Evolutionary conservation across 208 protist genomes (phyloP).

Genomic region (Wallacemonas sp.): DNA sequence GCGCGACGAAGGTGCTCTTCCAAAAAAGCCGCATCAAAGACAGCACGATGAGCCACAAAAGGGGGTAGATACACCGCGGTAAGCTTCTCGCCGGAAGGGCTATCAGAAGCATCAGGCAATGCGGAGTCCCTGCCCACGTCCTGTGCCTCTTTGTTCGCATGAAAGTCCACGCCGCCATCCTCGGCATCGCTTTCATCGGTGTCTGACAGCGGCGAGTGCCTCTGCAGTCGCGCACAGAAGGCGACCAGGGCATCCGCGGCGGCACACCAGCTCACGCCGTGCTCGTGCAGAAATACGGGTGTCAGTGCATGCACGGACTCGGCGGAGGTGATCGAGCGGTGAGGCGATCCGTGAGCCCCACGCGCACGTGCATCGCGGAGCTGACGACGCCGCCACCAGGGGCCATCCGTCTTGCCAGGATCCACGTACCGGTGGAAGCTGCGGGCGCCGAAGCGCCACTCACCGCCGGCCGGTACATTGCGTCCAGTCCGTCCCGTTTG

Average conservation of each 20-base stretch:
- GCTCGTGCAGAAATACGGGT: background rate
- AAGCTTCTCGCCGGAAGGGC: too few relatives aligned
- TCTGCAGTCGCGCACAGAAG: slow-evolving; percentile 24
- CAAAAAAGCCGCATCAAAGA: slow-evolving; percentile 64
- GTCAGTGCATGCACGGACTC: slow-evolving; percentile 21
- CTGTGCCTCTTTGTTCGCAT: too few relatives aligned
- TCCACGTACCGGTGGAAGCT: slow-evolving; percentile 53
- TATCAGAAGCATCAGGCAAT: too few relatives aligned
- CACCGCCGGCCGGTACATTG: slow-evolving; percentile 13
- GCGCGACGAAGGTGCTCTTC: slow-evolving; percentile 23
- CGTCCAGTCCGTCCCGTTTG: too few relatives aligned
- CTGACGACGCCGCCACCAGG: slow-evolving; percentile 10
- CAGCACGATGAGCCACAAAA: slow-evolving; percentile 67
- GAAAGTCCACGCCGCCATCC: background rate
- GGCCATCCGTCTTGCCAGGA: slow-evolving; percentile 18
- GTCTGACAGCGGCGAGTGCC: background rate
- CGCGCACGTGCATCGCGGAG: slow-evolving; percentile 17
- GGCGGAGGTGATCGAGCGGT: too few relatives aligned
- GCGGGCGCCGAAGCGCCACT: slow-evolving; percentile 43
- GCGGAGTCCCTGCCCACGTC: too few relatives aligned
- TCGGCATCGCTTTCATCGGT: background rate
- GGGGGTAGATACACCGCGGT: slow-evolving; percentile 42
- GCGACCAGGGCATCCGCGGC: slow-evolving; percentile 32
- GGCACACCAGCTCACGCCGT: slow-evolving; percentile 27
- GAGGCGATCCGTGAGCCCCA: too few relatives aligned